Percentiles rank a stretch among this genome's conserved stretches.
Conservation (phyloP, 148 eudicot genomes). For the Rhododendron mucronatum region DNA sequence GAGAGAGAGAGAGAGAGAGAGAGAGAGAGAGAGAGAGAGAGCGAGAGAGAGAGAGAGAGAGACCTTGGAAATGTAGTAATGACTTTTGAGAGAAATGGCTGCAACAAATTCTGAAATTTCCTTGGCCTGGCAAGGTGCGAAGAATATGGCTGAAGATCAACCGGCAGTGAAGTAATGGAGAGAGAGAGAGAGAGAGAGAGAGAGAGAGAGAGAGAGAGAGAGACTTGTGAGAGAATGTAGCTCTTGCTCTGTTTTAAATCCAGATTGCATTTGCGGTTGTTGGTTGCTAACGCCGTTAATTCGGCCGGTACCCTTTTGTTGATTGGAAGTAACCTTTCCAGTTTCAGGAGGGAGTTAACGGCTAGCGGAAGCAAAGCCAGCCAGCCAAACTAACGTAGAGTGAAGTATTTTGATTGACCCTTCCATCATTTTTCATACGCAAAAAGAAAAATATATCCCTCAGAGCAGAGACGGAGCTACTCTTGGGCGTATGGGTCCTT, state of each 20-base stretch:
- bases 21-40: slow-evolving; percentile 11
- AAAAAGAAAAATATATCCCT: neutral
- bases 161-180: neutral
- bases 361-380: slow-evolving; percentile 8
- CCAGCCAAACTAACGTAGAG: neutral
- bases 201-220: neutral
- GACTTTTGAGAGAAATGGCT: neutral
- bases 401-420: neutral
- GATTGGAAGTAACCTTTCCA: neutral
- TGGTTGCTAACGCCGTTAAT: slow-evolving; percentile 11
- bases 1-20: slow-evolving; percentile 10
- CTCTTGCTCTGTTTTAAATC: neutral
- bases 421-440: neutral
- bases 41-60: slow-evolving; percentile 16
- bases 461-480: too few relatives aligned
- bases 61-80: neutral
- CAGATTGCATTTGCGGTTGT: neutral
- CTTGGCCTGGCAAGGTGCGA: neutral
- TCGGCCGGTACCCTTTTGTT: neutral
- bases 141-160: neutral
- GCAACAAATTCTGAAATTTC: neutral
- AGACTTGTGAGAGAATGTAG: neutral
- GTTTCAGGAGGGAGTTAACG: neutral
- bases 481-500: too few relatives aligned
- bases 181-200: neutral